A percentile compares a stretch with the other conserved stretches of the same genome.
These are phyloP conservation scores for Pelargonium myrrhifolium DNA, from an alignment of 441 rosid genomes.

Conservation along the genomic window DNA sequence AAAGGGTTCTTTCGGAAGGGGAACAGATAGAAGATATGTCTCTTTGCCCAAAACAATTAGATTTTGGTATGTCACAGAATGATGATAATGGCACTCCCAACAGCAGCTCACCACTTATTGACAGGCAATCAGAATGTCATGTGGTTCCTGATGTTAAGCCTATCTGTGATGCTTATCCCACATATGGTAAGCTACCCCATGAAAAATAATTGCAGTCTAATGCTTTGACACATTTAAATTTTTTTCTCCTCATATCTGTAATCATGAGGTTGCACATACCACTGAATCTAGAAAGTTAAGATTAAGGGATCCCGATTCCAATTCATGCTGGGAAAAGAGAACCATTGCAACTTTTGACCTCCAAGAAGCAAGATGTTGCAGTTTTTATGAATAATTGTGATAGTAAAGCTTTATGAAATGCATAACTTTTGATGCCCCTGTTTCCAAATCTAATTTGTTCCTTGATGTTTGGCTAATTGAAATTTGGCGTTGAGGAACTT, in stretches of 20 bases:
- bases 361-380: conserved; percentile 32
- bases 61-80: conserved; percentile 17
- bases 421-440: conserved; percentile 25
- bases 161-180: conserved; percentile 5
- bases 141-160: conserved; percentile 10
- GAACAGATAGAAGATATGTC: conserved; percentile 20
- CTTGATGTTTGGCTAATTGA: conserved; percentile 17
- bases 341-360: conserved; percentile 11
- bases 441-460: conserved; percentile 17
- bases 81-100: conserved; percentile 21
- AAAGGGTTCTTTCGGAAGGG: conserved; percentile 28
- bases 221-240: background rate
- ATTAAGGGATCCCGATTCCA: conserved; percentile 7
- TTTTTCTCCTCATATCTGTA: background rate
- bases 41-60: conserved; percentile 28
- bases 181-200: conserved; percentile 10
- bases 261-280: background rate
- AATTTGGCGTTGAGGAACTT: conserved; percentile 17
- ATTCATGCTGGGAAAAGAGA: conserved; percentile 15
- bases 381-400: conserved; percentile 23
- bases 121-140: background rate
- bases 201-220: conserved; percentile 16
- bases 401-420: conserved; percentile 24
- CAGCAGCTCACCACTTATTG: conserved; percentile 10
- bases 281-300: conserved; percentile 6